phyloP scores from a whole-genome alignment of 2,329 filamentous ascomycete genomes.

The Pseudonectria foliicola region DNA sequence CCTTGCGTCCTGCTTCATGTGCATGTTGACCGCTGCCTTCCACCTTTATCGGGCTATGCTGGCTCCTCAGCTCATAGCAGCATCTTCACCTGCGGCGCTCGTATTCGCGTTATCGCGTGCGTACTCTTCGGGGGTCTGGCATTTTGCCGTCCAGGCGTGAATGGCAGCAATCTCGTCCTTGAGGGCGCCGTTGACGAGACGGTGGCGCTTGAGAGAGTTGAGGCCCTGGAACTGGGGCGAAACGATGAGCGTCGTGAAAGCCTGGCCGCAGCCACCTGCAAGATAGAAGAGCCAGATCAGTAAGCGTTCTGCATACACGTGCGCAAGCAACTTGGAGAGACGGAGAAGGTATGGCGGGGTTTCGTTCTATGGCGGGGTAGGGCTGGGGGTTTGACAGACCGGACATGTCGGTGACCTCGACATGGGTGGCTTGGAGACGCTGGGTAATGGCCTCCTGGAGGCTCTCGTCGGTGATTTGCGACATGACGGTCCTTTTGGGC shows the following conservation, averaged over 20 bases:
- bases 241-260: constrained; percentile 52
- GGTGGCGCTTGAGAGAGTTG: constrained; percentile 74
- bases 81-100: constrained; percentile 29
- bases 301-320: no score
- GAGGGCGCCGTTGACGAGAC: constrained; percentile 75
- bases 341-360: constrained; percentile 4
- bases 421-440: constrained; percentile 66
- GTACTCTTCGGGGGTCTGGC: constrained; percentile 87
- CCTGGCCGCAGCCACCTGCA: constrained; percentile 53
- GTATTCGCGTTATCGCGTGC: constrained; percentile 49
- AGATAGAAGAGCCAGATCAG: constrained; percentile 5
- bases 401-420: constrained; percentile 87
- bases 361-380: constrained; percentile 4
- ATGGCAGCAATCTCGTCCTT: constrained; percentile 85
- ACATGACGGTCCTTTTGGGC: constrained; percentile 31
- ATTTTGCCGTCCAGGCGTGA: constrained; percentile 93
- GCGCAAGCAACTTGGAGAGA: no score
- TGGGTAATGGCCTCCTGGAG: constrained; percentile 63
- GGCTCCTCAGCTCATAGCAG: not conserved
- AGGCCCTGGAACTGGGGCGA: constrained; percentile 64
- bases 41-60: not conserved
- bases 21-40: not conserved
- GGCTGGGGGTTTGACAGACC: constrained; percentile 46
- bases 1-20: no score
- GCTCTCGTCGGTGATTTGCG: constrained; percentile 63